Evolutionary conservation across 306 rosid genomes (phyloP), one percentile per base, ranked within the genome.

Genomic region (Myrica gale): DNA sequence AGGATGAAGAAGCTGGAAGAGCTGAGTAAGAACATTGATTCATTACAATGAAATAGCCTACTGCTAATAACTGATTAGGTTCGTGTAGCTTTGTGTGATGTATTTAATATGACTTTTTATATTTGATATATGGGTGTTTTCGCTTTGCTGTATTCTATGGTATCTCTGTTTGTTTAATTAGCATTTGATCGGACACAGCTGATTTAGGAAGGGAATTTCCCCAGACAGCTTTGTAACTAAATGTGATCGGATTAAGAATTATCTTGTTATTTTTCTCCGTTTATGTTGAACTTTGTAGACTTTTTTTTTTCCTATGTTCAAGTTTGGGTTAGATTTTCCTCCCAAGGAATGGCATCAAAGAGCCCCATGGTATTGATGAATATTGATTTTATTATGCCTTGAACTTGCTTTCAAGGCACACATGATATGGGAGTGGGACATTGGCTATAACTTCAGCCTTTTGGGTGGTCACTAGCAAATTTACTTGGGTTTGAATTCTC

Each of bases 1-100:
- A 91, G 98, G 92, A 85, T 94, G 97, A 91, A 91, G 96, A 94
- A 91, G 91, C 93, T 94, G 87, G 98, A 91, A 76, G 98, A 94
- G 83, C 90, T 94, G 85, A 90, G 96, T 92, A 94, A 90, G 89
- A 85, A 87, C 84, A 68, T 91, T 67, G 97, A 94, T 75, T 83
- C 88, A 37, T 80, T 94, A 68, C 83, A 87, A 17, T 90, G 84
- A 83, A 48, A 72, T 50, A 72, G 76, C 75, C 78, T 68, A 47
- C 71, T 74, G 88, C 80, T 79, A 82, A 78, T 87, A 78, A 87
- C 88, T 82, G 84, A 88, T 91, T 93, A 91, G 98, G 92, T 72
- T 72, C 86, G 92, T 88, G 97, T 88, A 91, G 98, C 90, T 71
- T 69, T 86, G 92, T 91, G 98, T 88, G 97, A 86, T 90, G 89